phyloP scores from a whole-genome alignment of 2,329 filamentous ascomycete genomes.

The Stromatinia cepivora region DNA sequence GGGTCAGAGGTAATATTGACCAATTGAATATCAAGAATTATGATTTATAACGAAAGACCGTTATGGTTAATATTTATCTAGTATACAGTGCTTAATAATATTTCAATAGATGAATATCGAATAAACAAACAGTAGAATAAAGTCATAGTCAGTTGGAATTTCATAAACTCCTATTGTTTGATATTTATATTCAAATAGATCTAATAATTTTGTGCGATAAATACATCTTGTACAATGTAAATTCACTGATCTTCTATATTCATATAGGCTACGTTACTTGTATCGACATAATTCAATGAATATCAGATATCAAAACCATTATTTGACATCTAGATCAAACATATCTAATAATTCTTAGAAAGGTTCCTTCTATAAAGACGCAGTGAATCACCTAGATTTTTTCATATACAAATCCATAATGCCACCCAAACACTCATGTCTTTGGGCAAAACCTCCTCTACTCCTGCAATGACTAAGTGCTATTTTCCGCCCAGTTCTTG shows the following conservation, averaged over 20 bases:
- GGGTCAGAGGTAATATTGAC: not conserved
- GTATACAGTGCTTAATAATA: not conserved
- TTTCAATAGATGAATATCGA: not conserved
- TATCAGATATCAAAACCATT: not conserved
- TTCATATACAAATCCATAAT: not conserved
- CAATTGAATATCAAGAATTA: not conserved
- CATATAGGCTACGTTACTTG: not conserved
- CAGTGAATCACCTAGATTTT: not conserved
- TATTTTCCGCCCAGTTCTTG: not conserved
- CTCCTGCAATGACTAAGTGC: slow-evolving; percentile 6
- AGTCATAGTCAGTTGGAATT: too few relatives aligned
- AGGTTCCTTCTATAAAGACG: not conserved
- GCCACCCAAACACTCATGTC: not conserved
- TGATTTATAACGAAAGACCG: not conserved
- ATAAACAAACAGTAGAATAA: too few relatives aligned
- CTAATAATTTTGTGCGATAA: too few relatives aligned
- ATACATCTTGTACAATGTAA: not conserved
- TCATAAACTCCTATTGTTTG: too few relatives aligned
- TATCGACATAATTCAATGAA: not conserved
- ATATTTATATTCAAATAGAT: not conserved
- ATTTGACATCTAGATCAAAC: not conserved
- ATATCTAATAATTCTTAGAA: not conserved
- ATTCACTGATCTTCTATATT: not conserved
- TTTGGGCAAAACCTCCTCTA: not conserved
- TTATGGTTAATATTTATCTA: not conserved